phyloP scores from a whole-genome alignment of 2,329 filamentous ascomycete species.

The Hypoxylon sp. region DNA sequence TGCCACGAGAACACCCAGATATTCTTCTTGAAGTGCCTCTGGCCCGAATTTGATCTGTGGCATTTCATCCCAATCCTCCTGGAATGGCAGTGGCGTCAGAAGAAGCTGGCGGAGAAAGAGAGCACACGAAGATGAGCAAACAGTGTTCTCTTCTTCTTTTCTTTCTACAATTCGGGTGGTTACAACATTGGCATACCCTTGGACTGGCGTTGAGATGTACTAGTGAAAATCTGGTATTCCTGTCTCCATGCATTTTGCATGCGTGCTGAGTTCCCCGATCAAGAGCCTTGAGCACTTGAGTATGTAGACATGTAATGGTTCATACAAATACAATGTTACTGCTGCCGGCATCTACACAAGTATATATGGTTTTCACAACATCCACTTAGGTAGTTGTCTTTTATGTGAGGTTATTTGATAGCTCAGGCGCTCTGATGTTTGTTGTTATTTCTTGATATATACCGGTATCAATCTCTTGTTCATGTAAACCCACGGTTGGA shows the following conservation, averaged over 20 bases:
- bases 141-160: not conserved
- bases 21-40: conserved; percentile 89
- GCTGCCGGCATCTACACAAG: not conserved
- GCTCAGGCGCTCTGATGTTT: no score
- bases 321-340: not conserved
- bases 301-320: no score
- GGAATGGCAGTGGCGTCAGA: conserved; percentile 81
- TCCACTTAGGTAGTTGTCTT: no score
- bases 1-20: conserved; percentile 92
- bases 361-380: not conserved
- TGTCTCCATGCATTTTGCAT: not conserved
- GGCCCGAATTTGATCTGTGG: conserved; percentile 96
- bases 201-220: conserved; percentile 26
- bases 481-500: not conserved
- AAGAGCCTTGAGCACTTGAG: no score
- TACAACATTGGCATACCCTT: conserved; percentile 16
- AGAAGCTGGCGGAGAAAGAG: conserved; percentile 65
- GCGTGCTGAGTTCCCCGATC: no score
- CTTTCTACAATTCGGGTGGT: not conserved
- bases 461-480: not conserved
- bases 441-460: no score
- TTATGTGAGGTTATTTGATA: no score
- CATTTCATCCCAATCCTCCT: conserved; percentile 90
- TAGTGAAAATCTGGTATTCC: conserved; percentile 2
- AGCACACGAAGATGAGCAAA: conserved; percentile 48